Conservation (phyloP, 2,329 filamentous ascomycete species). For the Neospermospora avenae region DNA sequence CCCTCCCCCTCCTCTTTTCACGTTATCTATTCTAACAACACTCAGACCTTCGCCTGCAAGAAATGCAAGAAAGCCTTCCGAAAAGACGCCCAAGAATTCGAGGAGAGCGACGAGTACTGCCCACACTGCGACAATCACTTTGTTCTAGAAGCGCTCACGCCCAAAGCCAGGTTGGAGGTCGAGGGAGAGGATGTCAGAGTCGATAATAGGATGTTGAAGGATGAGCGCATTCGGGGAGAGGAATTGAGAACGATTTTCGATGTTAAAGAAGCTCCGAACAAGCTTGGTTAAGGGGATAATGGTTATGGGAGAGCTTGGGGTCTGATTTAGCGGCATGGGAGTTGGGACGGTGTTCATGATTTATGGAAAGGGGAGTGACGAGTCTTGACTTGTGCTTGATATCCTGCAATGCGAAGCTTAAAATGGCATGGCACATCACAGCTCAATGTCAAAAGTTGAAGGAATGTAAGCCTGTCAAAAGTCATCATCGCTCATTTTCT, state of each 20-base stretch:
- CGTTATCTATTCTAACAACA: neutral
- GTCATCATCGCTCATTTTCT: constrained; percentile 34
- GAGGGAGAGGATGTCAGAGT: constrained; percentile 88
- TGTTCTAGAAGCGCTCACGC: constrained; percentile 82
- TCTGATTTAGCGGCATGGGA: constrained; percentile 34
- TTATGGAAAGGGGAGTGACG: constrained; percentile 3
- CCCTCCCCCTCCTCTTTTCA: too few relatives aligned
- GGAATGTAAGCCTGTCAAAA: neutral
- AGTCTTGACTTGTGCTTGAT: neutral
- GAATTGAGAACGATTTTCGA: constrained; percentile 69
- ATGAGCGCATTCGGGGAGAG: constrained; percentile 67
- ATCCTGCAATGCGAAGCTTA: neutral
- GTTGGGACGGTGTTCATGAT: constrained; percentile 15
- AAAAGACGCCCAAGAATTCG: constrained; percentile 87
- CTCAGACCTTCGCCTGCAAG: constrained; percentile 83
- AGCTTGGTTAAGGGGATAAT: constrained; percentile 58
- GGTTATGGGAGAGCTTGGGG: neutral
- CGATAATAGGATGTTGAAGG: constrained; percentile 88
- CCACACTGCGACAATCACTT: constrained; percentile 99
- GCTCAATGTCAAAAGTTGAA: neutral
- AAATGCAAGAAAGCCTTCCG: constrained; percentile 99
- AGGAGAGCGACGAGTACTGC: constrained; percentile 97
- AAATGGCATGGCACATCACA: neutral
- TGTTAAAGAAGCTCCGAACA: constrained; percentile 69
- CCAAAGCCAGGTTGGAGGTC: constrained; percentile 77